These are phyloP conservation scores for Rhizoclosmatium globosum DNA, from an alignment of 192 early-diverging fungal genomes.

Conservation along the genomic window DNA sequence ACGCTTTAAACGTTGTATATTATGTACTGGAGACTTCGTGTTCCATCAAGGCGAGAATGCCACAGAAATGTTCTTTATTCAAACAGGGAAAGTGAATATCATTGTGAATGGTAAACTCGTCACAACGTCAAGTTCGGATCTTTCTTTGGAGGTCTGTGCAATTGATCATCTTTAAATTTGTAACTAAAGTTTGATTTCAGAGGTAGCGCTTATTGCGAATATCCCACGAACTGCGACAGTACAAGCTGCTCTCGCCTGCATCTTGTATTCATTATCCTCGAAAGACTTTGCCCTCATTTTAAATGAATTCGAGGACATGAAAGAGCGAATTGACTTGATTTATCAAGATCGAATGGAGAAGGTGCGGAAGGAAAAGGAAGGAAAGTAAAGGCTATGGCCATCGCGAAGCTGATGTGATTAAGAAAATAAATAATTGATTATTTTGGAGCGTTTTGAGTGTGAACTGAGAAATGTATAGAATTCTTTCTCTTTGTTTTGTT, in stretches of 20 bases:
- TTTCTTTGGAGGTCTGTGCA: slow-evolving; percentile 21
- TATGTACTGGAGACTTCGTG: slow-evolving; percentile 38
- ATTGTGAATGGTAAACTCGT: slow-evolving; percentile 28
- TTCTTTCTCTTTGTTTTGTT: too few species aligned
- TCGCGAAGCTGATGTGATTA: background rate
- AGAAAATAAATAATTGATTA: background rate
- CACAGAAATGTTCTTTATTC: slow-evolving; percentile 44
- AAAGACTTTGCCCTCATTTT: slow-evolving; percentile 31
- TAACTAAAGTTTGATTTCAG: slow-evolving; percentile 6
- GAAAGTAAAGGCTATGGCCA: slow-evolving; percentile 10
- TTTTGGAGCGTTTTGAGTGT: too few species aligned
- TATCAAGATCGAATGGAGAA: slow-evolving; percentile 54
- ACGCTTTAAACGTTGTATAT: slow-evolving; percentile 30
- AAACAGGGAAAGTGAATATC: slow-evolving; percentile 37
- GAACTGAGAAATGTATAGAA: too few species aligned
- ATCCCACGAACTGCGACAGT: slow-evolving; percentile 43
- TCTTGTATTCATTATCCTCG: slow-evolving; percentile 17
- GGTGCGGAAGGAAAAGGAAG: slow-evolving; percentile 45
- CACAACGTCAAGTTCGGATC: slow-evolving; percentile 10
- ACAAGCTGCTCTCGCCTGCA: slow-evolving; percentile 20
- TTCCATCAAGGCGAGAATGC: slow-evolving; percentile 37
- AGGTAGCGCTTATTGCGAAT: slow-evolving; percentile 31
- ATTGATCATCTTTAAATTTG: background rate
- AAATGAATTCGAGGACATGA: slow-evolving; percentile 45
- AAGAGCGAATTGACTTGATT: slow-evolving; percentile 39